phyloP scores from a whole-genome alignment of 805 yeast species.

The Kuraishia ogatae region DNA sequence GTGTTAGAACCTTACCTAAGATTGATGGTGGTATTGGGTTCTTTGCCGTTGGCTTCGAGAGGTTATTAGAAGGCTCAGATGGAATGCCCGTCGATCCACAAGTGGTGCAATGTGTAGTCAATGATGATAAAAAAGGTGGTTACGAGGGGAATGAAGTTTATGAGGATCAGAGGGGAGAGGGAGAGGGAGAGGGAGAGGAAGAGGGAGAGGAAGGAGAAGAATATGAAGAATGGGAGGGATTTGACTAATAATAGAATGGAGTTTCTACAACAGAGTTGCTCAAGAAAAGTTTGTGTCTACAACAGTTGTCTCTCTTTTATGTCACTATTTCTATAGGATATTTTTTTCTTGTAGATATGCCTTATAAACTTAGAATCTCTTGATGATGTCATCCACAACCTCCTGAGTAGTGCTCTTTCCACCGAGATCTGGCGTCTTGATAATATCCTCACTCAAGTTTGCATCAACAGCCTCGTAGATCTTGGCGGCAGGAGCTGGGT shows the following conservation, averaged over 20 bases:
- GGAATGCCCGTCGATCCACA: too few relatives aligned
- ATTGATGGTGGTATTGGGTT: slow-evolving; percentile 99
- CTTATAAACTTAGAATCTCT: slow-evolving; percentile 27
- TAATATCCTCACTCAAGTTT: slow-evolving; percentile 68
- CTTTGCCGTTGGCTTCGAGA: slow-evolving; percentile 87
- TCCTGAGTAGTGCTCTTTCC: slow-evolving; percentile 83
- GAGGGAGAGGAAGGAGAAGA: slow-evolving; percentile 9
- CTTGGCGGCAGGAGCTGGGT: slow-evolving; percentile 80
- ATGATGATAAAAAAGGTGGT: slow-evolving; percentile 1
- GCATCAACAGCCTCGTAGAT: slow-evolving; percentile 94
- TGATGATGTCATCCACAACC: slow-evolving; percentile 76
- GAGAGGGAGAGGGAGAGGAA: slow-evolving; percentile 5
- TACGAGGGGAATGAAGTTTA: too few relatives aligned
- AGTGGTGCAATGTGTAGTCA: too few relatives aligned
- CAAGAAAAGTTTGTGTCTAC: background rate
- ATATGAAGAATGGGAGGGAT: slow-evolving; percentile 28
- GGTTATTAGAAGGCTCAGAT: slow-evolving; percentile 14
- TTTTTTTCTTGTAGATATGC: too few relatives aligned
- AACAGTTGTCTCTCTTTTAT: background rate
- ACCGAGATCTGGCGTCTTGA: slow-evolving; percentile 92
- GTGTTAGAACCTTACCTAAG: slow-evolving; percentile 78
- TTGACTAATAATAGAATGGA: slow-evolving; percentile 18
- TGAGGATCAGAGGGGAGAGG: too few relatives aligned
- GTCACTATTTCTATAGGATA: background rate
- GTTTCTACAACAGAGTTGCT: too few relatives aligned